phyloP scores from a whole-genome alignment of 2,329 filamentous ascomycete genomes.

The Aspergillus floridensis region DNA sequence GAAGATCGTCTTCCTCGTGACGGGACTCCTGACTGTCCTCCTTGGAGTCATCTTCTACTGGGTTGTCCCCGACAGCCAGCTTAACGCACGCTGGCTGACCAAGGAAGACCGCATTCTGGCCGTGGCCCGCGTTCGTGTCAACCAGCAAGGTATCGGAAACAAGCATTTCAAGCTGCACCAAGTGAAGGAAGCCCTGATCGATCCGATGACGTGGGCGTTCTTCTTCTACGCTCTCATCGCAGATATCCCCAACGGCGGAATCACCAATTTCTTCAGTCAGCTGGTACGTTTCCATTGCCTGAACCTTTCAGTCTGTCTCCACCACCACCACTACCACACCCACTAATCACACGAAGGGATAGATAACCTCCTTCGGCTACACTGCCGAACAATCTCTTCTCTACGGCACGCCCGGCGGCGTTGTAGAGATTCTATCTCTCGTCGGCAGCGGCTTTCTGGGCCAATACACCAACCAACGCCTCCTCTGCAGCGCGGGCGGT shows the following conservation, averaged over 20 bases:
- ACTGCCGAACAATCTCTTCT: conserved; percentile 61
- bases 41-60: conserved; percentile 52
- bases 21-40: conserved; percentile 51
- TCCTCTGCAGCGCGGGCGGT: conserved; percentile 55
- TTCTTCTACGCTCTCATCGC: conserved; percentile 56
- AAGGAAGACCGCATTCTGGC: conserved; percentile 66
- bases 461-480: conserved; percentile 55
- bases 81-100: conserved; percentile 62
- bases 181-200: conserved; percentile 56
- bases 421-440: conserved; percentile 60
- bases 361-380: conserved; percentile 64
- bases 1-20: conserved; percentile 62
- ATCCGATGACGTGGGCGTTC: conserved; percentile 61
- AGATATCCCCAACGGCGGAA: conserved; percentile 59
- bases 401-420: conserved; percentile 64
- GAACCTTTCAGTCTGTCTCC: neutral
- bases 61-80: conserved; percentile 58
- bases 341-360: neutral
- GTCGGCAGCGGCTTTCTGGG: conserved; percentile 57
- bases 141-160: conserved; percentile 72
- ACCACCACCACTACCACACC: neutral
- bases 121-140: conserved; percentile 68
- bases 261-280: conserved; percentile 62
- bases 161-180: conserved; percentile 69
- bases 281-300: conserved; percentile 37